Percentiles rank a stretch among this genome's conserved stretches.
Conservation (phyloP, 1,284 basidiomycete species). For the Pseudozyma thailandica region DNA sequence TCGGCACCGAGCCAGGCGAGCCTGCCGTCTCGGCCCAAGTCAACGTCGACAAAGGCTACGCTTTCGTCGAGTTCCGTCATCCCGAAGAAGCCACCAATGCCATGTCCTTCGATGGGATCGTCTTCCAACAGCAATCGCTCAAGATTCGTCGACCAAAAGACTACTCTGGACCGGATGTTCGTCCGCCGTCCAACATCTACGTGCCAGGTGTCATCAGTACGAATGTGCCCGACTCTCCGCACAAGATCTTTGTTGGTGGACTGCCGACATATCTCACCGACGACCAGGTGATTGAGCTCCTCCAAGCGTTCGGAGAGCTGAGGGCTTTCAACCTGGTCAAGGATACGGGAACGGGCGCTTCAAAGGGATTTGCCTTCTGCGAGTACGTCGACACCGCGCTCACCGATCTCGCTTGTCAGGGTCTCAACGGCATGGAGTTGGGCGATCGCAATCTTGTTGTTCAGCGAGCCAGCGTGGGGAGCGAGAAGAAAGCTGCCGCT, state of each 20-base stretch:
- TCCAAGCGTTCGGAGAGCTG: slow-evolving; percentile 96
- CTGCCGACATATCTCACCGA: slow-evolving; percentile 93
- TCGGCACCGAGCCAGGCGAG: slow-evolving; percentile 73
- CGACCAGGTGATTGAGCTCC: slow-evolving; percentile 95
- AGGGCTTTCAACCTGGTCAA: slow-evolving; percentile 97
- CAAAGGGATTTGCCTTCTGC: slow-evolving; percentile 95
- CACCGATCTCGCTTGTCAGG: slow-evolving; percentile 95
- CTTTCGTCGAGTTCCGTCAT: slow-evolving; percentile 91
- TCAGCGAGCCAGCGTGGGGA: slow-evolving; percentile 90
- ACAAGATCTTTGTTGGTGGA: slow-evolving; percentile 98
- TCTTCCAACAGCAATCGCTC: slow-evolving; percentile 88
- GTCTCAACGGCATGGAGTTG: slow-evolving; percentile 95
- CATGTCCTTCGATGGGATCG: slow-evolving; percentile 95
- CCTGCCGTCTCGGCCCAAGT: slow-evolving; percentile 91
- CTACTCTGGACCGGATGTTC: slow-evolving; percentile 77
- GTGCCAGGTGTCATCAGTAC: slow-evolving; percentile 93
- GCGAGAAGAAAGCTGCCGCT: slow-evolving; percentile 53
- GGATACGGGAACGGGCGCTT: slow-evolving; percentile 75
- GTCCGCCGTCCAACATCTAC: slow-evolving; percentile 76
- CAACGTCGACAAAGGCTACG: slow-evolving; percentile 97
- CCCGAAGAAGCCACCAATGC: slow-evolving; percentile 95
- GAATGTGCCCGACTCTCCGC: slow-evolving; percentile 93
- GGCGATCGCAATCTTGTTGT: slow-evolving; percentile 97
- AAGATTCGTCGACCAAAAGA: slow-evolving; percentile 97
- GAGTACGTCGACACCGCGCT: slow-evolving; percentile 91